Evolutionary conservation across 2,329 filamentous ascomycete genomes (phyloP), one percentile per base, ranked within the genome.

Genomic region (Fulvia fulva): DNA sequence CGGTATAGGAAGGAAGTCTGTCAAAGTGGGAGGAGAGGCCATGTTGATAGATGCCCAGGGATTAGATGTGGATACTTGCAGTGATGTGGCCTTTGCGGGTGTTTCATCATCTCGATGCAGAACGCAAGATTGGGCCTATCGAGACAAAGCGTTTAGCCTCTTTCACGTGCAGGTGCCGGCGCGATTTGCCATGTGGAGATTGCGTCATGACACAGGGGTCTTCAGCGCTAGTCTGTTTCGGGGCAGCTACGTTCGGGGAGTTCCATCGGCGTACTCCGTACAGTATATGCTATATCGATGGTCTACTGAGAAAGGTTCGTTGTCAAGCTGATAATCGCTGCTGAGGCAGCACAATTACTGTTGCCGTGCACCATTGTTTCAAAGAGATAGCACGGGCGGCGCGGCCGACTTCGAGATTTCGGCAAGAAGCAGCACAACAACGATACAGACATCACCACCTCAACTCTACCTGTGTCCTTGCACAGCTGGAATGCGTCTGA

Each of bases 1-100:
- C 6, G 73, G 72, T 9, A 74, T 56, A 16, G 73, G 72, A 14
- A 74, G 62, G 49, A 74, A 60, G 61, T 74, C 63, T n/a, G 41
- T 50, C 45, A 57, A 32, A 16, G 52, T 52, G 21, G 28, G 28
- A 6, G 28, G 28, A 6, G 19, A 32, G 21, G 54, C 54, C 54
- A 56, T 56, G 22, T 30, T 51, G 46, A 55, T 34, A 43, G 21
- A 32, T n/a, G 34, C 16, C 12, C 34, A 41, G 34, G 34, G 37
- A 41, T 5, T 19, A 7, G n/a, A 41, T n/a, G 37, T 41, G 37
- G 37, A 41, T 16, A 41, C 28, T n/a, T 32, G 28, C 8, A 12
- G 19, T n/a, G 37, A 41, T 14, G 37, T 41, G 37, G 37, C 16
- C 8, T 41, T n/a, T 21, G 37, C 37, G 16, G 37, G 37, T 19